A percentile compares a stretch with the other conserved stretches of the same genome.
phyloP scores from a whole-genome alignment of 352 stramenopile genomes.

The Globisporangium irregulare region DNA sequence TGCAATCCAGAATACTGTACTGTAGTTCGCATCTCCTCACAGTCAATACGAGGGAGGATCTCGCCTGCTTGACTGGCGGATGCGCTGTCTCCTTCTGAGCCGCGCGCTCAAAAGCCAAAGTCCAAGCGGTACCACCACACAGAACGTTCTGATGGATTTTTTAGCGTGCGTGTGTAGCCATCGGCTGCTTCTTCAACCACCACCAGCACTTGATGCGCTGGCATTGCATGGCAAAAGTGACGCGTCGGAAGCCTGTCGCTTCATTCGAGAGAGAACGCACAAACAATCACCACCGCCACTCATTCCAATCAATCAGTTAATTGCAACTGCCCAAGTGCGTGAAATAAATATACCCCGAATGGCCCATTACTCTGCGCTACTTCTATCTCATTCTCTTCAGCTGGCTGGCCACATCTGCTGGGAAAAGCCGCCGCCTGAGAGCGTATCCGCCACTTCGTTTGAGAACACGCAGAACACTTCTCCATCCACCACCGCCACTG shows the following conservation, averaged over 20 bases:
- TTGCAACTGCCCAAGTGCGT: neutral
- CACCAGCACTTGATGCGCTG: neutral
- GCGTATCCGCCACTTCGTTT: neutral
- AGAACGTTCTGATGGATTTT: constrained; percentile 10
- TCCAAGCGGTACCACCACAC: neutral
- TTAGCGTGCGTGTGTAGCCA: neutral
- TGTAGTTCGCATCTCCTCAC: neutral
- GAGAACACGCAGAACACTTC: neutral
- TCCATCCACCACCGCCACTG: neutral
- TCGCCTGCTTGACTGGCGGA: neutral
- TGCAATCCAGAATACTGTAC: neutral
- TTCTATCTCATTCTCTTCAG: neutral
- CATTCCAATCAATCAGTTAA: neutral
- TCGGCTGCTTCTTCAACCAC: constrained; percentile 5
- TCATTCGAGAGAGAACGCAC: neutral
- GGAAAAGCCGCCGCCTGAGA: neutral
- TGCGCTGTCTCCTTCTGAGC: constrained; percentile 3
- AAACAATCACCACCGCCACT: neutral
- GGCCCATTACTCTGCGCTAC: neutral
- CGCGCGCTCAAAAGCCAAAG: neutral
- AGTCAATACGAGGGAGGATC: neutral
- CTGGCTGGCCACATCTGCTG: neutral
- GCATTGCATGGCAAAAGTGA: constrained; percentile 1
- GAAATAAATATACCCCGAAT: constrained; percentile 9
- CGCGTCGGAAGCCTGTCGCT: neutral